Base-by-base conservation (phyloP, 148 eudicot species). In the Persicaria maculosa region DNA sequence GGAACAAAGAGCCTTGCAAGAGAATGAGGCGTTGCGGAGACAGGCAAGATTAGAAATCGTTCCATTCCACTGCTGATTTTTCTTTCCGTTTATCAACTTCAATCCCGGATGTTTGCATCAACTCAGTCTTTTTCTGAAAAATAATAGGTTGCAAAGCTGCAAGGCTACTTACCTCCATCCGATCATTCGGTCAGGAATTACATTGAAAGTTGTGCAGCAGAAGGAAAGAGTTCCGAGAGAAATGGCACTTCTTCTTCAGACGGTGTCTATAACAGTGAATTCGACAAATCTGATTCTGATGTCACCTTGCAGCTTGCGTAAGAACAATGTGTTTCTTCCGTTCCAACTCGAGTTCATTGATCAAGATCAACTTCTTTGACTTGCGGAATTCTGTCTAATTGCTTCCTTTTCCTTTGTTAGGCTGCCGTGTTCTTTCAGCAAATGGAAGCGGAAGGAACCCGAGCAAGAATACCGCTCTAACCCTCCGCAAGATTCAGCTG, bases 1-100 rank as follows among this genome's bases (percentile, higher is more conserved):
- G 94, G 94, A 91, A 80, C 86, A 87, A 61, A 76, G 82, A 58
- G 89, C 88, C n/a, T 65, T 84, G 82, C 78, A 80, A 77, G 95
- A 90, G 83, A 89, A 88, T 72, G 91, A 88, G 80, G 76, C 77
- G 16, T 75, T 92, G 72, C 88, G 89, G 69, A 85, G 80, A 88
- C 90, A 92, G 92, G 95, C 76, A 84, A 70, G 45, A 54, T 40
- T 7, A 47, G 0, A 4, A 46, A 9, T 36, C 10, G 12, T 67
- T 65, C 17, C 22, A 54, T 16, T 54, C 19, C n/a, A 54, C 58
- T 54, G 20, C 46, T 4, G 12, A 36, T 64, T 14, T 2, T 8
- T 16, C 3, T 36, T 11, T 36, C 16, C 4, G 40, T 31, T 36
- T 31, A 64, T 4, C 69, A 40, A 20, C 36, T 12, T 12, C 40